Percentiles rank a stretch among this genome's conserved stretches.
Conservation (phyloP, 164 flowering plant genomes). For the Hamamelis virginiana region DNA sequence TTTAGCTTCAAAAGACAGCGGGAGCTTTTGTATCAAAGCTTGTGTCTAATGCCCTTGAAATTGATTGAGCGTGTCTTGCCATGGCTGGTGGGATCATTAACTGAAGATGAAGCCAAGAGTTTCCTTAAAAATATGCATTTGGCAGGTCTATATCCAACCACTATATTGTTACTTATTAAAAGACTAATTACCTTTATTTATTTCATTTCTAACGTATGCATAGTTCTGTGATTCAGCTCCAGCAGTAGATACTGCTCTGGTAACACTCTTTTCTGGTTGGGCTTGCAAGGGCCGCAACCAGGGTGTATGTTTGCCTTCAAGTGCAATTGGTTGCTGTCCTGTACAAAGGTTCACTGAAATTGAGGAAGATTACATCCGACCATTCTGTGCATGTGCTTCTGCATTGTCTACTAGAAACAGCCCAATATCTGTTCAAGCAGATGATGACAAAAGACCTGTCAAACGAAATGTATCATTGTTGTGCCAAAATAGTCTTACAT, state of each 20-base stretch:
- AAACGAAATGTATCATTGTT: conserved; percentile 33
- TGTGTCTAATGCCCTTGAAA: conserved; percentile 91
- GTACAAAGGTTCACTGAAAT: conserved; percentile 40
- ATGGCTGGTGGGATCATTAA: conserved; percentile 77
- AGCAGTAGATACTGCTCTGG: conserved; percentile 70
- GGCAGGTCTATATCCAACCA: conserved; percentile 56
- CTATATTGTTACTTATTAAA: neutral
- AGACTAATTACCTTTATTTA: neutral
- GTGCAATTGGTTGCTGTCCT: conserved; percentile 68
- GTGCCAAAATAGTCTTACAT: conserved; percentile 19
- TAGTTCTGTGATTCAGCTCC: conserved; percentile 69
- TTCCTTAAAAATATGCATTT: conserved; percentile 79
- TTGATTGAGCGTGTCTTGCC: conserved; percentile 91
- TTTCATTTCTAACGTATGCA: conserved; percentile 5
- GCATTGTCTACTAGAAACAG: conserved; percentile 23
- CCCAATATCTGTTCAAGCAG: conserved; percentile 15
- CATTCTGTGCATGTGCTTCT: conserved; percentile 42
- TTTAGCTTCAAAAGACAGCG: conserved; percentile 68
- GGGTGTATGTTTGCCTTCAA: conserved; percentile 69
- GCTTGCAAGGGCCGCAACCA: conserved; percentile 84
- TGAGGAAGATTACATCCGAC: conserved; percentile 31
- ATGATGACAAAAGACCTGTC: conserved; percentile 38
- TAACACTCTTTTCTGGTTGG: conserved; percentile 95
- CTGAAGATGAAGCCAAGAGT: conserved; percentile 67
- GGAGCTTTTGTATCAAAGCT: conserved; percentile 79